These are phyloP conservation scores for Salinomyces thailandicus DNA, from an alignment of 2,329 filamentous ascomycete species.

Conservation along the genomic window DNA sequence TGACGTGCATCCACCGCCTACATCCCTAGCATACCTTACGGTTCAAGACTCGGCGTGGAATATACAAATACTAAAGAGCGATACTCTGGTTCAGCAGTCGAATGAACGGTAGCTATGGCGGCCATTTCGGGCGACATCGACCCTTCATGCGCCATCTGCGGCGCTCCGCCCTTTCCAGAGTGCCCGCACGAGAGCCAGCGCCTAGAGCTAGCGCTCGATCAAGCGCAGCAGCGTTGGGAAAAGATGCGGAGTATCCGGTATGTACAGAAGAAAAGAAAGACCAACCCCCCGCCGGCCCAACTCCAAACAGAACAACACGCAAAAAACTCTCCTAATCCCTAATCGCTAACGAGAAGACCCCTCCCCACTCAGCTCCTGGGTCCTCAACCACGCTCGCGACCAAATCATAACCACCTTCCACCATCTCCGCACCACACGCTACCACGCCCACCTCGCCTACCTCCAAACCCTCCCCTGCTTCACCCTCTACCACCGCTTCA, in stretches of 20 bases:
- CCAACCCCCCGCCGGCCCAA: no score
- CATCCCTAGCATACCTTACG: constrained; percentile 1
- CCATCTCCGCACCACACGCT: constrained; percentile 30
- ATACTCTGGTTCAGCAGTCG: no score
- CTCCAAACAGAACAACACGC: no score
- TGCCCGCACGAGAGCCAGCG: constrained; percentile 26
- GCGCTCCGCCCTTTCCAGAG: constrained; percentile 22
- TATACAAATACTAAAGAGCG: no score
- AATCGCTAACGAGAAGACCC: background rate
- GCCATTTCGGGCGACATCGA: constrained; percentile 11
- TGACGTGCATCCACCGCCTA: constrained; percentile 1
- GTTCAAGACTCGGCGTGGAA: no score
- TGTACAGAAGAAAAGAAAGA: no score
- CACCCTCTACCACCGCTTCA: constrained; percentile 37
- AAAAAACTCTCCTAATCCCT: no score
- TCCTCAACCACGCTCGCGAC: constrained; percentile 35
- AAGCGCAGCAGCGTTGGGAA: constrained; percentile 23
- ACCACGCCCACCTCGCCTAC: constrained; percentile 33
- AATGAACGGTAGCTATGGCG: background rate
- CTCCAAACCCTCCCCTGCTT: constrained; percentile 37
- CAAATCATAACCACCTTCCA: constrained; percentile 36
- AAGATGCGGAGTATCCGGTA: constrained; percentile 21
- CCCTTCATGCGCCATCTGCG: constrained; percentile 28
- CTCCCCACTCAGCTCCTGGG: constrained; percentile 32
- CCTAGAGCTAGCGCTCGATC: constrained; percentile 22